These are phyloP conservation scores for Malassezia globosa DNA, from an alignment of 1,284 basidiomycete species.

Conservation along the genomic window DNA sequence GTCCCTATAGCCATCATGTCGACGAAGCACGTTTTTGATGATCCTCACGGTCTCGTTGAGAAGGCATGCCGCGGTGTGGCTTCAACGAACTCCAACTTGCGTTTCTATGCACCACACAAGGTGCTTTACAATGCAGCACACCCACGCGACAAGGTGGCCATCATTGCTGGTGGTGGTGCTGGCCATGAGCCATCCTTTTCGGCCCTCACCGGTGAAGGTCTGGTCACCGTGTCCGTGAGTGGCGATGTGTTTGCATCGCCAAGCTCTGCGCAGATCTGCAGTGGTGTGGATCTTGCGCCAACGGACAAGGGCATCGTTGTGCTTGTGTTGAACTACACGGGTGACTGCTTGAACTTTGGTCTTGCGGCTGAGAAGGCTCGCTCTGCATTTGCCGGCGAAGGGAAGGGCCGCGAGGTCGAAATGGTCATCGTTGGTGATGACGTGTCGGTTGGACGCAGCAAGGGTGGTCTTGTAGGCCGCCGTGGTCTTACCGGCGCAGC, in stretches of 20 bases:
- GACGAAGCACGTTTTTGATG: slow-evolving; percentile 45
- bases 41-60: slow-evolving; percentile 40
- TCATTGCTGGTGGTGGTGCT: slow-evolving; percentile 50
- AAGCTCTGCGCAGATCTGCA: slow-evolving; percentile 50
- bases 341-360: slow-evolving; percentile 52
- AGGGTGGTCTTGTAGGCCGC: slow-evolving; percentile 50
- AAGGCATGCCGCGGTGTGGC: slow-evolving; percentile 39
- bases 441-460: slow-evolving; percentile 50
- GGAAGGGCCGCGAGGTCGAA: slow-evolving; percentile 47
- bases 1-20: slow-evolving; percentile 39
- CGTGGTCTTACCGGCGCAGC: slow-evolving; percentile 50
- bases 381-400: slow-evolving; percentile 31
- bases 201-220: slow-evolving; percentile 48
- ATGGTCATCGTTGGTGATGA: slow-evolving; percentile 51
- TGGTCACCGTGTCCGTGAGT: slow-evolving; percentile 49
- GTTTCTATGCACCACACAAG: slow-evolving; percentile 40
- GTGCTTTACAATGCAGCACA: slow-evolving; percentile 42
- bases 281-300: slow-evolving; percentile 49
- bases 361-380: slow-evolving; percentile 46
- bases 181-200: slow-evolving; percentile 50
- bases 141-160: slow-evolving; percentile 48
- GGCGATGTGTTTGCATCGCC: slow-evolving; percentile 53
- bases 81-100: slow-evolving; percentile 38
- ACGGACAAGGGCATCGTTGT: slow-evolving; percentile 47
- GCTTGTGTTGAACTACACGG: slow-evolving; percentile 50